A percentile compares a stretch with the other conserved stretches of the same genome.
Conservation (phyloP, 345 rosid species). For the Gossypium turneri region DNA sequence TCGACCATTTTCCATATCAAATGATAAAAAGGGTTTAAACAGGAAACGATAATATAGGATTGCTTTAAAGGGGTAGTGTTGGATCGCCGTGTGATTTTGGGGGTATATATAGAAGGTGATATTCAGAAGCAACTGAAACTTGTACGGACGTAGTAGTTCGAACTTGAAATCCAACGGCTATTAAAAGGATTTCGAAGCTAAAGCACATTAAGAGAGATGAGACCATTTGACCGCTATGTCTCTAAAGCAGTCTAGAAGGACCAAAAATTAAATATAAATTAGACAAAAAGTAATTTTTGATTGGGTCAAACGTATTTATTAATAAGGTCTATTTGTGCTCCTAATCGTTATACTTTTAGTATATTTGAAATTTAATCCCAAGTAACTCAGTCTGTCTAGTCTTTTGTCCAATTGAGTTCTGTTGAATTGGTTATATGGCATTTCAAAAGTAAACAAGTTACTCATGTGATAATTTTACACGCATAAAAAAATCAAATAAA, state of each 20-base stretch:
- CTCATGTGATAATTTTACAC: too few relatives aligned
- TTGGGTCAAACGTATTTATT: not conserved
- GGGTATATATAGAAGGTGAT: conserved; percentile 2
- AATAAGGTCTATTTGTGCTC: too few relatives aligned
- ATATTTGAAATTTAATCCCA: too few relatives aligned
- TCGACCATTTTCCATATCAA: conserved; percentile 1
- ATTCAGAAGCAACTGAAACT: not conserved
- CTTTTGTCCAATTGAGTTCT: too few relatives aligned
- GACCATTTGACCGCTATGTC: conserved; percentile 4
- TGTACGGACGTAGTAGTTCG: not conserved
- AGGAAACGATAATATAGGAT: too few relatives aligned
- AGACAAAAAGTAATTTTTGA: not conserved
- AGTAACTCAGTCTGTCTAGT: too few relatives aligned
- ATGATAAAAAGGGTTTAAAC: not conserved
- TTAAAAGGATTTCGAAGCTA: not conserved
- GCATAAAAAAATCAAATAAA: too few relatives aligned
- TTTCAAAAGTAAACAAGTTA: too few relatives aligned
- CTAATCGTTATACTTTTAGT: too few relatives aligned
- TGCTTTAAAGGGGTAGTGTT: too few relatives aligned
- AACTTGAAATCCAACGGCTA: not conserved
- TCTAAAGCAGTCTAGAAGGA: conserved; percentile 9
- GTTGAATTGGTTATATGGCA: too few relatives aligned
- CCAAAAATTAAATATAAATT: not conserved
- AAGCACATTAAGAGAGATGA: not conserved
- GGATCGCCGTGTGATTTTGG: not conserved